Evolutionary conservation across 495 filamentous ascomycete genomes (phyloP).

Genomic region (Parathielavia appendiculata): DNA sequence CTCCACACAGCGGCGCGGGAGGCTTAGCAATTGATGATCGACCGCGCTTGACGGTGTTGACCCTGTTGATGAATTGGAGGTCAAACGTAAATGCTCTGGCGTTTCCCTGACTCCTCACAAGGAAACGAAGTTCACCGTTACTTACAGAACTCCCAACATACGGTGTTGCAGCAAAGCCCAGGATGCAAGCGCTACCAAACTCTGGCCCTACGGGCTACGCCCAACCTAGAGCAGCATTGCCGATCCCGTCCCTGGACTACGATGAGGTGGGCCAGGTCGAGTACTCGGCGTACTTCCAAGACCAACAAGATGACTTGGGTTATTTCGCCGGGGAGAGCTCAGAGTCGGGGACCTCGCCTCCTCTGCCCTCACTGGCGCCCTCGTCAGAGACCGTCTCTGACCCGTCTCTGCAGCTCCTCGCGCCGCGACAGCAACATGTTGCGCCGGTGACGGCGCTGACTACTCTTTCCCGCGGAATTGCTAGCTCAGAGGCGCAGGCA

Average conservation of each 20-base stretch:
- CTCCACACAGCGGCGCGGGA: neutral
- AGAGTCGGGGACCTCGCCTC: neutral
- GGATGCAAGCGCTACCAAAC: slow-evolving; percentile 13
- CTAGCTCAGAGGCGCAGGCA: neutral
- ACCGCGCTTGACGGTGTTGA: neutral
- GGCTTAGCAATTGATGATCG: slow-evolving; percentile 8
- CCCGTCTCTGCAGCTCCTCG: neutral
- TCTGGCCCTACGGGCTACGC: neutral
- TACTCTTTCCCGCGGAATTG: neutral
- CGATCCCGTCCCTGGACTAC: slow-evolving; percentile 23
- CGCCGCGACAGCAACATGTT: neutral
- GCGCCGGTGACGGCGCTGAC: neutral
- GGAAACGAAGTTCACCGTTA: too few relatives aligned
- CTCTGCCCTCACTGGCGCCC: slow-evolving; percentile 11
- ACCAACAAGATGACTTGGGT: slow-evolving; percentile 30
- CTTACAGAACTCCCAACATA: neutral
- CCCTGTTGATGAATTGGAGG: neutral
- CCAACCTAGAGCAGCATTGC: slow-evolving; percentile 23
- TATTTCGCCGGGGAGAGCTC: slow-evolving; percentile 33
- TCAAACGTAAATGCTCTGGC: neutral
- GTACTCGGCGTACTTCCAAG: slow-evolving; percentile 28
- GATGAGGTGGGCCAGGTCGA: slow-evolving; percentile 22
- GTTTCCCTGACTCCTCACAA: neutral
- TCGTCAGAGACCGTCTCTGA: slow-evolving; percentile 3
- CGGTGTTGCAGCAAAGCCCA: neutral